These are phyloP conservation scores for Kalanchoe fedtschenkoi DNA, from an alignment of 164 flowering plant species.

Conservation along the genomic window DNA sequence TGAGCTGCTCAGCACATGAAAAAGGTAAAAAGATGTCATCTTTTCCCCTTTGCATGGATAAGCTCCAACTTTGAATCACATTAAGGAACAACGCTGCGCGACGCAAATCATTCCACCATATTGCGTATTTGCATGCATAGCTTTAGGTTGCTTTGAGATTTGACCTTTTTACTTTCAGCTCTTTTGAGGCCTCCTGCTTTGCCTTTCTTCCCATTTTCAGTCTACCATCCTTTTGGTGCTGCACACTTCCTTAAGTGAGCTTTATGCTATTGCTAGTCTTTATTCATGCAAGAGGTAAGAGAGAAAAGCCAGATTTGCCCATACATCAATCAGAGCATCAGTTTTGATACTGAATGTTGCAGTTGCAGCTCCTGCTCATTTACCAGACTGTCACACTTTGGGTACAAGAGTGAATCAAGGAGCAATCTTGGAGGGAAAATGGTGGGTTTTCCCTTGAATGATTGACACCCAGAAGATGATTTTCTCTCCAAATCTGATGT, in stretches of 20 bases:
- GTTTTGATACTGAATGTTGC: background rate
- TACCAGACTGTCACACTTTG: background rate
- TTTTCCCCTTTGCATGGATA: background rate
- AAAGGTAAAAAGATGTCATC: background rate
- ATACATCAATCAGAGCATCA: background rate
- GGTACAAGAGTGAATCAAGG: background rate
- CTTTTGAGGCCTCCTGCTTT: constrained; percentile 26
- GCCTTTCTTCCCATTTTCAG: constrained; percentile 5
- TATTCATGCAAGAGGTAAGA: background rate
- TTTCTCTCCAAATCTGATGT: background rate
- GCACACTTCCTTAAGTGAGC: constrained; percentile 1
- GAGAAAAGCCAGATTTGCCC: constrained; percentile 1
- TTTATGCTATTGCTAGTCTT: background rate
- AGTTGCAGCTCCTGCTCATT: background rate
- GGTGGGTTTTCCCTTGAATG: background rate
- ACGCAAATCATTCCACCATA: background rate
- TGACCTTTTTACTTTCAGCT: constrained; percentile 23
- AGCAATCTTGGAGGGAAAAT: background rate
- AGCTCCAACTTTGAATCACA: background rate
- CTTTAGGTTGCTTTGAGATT: constrained; percentile 18
- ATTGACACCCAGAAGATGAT: background rate
- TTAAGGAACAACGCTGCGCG: no score
- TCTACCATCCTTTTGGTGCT: background rate
- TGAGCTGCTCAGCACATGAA: constrained; percentile 3
- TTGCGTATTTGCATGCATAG: constrained; percentile 8